A percentile compares a stretch with the other conserved stretches of the same genome.
phyloP scores from a whole-genome alignment of 106 monocot genomes.

The Platanthera zijinensis region DNA sequence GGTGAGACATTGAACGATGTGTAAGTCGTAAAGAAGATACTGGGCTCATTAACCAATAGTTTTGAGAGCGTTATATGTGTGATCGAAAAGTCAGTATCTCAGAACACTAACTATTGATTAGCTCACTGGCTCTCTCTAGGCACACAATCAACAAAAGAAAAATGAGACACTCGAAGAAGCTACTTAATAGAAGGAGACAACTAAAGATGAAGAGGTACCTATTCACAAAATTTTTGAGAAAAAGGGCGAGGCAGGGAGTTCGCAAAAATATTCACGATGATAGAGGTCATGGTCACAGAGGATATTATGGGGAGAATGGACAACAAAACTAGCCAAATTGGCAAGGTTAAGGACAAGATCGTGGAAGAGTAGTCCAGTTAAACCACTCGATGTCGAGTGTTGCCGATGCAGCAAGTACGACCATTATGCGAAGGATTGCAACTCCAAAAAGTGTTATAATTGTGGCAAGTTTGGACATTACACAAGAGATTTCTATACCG shows the following conservation, averaged over 20 bases:
- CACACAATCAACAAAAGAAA: conserved; percentile 12
- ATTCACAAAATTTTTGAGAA: conserved; percentile 15
- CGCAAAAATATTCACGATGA: conserved; percentile 7
- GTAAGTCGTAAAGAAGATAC: conserved; percentile 9
- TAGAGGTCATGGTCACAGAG: not conserved
- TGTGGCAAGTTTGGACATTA: not conserved
- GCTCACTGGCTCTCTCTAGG: conserved; percentile 1
- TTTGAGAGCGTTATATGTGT: conserved; percentile 9
- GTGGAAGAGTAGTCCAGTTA: too few species aligned
- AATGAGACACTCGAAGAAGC: not conserved
- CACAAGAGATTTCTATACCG: not conserved
- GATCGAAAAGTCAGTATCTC: conserved; percentile 21
- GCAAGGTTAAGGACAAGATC: too few species aligned
- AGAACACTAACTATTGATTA: conserved; percentile 7
- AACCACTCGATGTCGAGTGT: too few species aligned
- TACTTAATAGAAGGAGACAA: not conserved
- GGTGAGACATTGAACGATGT: not conserved
- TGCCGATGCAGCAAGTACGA: not conserved
- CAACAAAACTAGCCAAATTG: too few species aligned
- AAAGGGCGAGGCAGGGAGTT: conserved; percentile 15
- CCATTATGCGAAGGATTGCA: not conserved
- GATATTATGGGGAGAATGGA: too few species aligned
- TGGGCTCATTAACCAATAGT: conserved; percentile 14
- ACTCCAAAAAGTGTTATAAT: too few species aligned
- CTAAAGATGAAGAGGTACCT: conserved; percentile 19